phyloP scores from a whole-genome alignment of 2,329 filamentous ascomycete genomes.

The Aureobasidium sp. region DNA sequence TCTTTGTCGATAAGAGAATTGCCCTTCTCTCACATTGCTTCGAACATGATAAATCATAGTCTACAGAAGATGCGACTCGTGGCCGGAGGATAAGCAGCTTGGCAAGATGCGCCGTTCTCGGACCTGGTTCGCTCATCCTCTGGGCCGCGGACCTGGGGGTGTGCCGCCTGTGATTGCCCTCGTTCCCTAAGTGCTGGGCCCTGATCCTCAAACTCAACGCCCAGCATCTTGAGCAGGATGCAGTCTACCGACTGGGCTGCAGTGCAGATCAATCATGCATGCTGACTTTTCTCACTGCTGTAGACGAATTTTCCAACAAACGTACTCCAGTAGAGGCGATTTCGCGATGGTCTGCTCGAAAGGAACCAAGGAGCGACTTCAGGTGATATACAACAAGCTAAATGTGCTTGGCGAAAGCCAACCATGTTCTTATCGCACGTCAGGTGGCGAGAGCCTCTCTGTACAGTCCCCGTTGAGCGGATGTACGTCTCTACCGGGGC shows the following conservation, averaged over 20 bases:
- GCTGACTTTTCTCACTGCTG: not conserved
- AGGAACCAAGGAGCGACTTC: not conserved
- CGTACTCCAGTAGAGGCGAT: too few species aligned
- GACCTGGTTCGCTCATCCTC: not conserved
- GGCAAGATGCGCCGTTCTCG: not conserved
- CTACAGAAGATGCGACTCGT: too few species aligned
- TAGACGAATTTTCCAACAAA: not conserved
- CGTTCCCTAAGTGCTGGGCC: not conserved
- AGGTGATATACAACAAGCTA: not conserved
- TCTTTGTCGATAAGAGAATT: not conserved
- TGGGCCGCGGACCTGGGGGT: not conserved
- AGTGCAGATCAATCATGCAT: conserved; percentile 2
- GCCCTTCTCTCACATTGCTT: not conserved
- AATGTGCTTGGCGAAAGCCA: conserved; percentile 1
- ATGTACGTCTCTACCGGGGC: not conserved
- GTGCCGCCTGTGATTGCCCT: not conserved
- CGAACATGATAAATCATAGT: not conserved
- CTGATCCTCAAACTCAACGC: conserved; percentile 6
- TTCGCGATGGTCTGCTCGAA: not conserved
- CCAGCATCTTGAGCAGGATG: not conserved
- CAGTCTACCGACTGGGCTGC: not conserved
- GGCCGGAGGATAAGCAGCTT: not conserved
- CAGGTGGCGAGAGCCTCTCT: not conserved
- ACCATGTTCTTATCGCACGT: not conserved
- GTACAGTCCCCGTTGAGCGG: not conserved